Evolutionary conservation across 768 basidiomycete species (phyloP).

Genomic region (Leccinum obscurum): DNA sequence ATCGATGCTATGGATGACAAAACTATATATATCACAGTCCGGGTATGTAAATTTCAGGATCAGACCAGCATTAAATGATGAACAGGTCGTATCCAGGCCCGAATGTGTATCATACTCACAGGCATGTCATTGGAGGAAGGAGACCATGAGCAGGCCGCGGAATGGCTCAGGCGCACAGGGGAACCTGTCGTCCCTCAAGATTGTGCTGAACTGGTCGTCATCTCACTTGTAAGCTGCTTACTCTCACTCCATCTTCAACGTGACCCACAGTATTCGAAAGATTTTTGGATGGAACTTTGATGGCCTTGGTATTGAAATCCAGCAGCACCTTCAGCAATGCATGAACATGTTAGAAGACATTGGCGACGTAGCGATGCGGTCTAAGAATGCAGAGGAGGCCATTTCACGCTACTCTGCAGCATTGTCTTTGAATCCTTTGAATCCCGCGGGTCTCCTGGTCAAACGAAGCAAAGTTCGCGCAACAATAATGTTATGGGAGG

Average conservation of each 20-base stretch:
- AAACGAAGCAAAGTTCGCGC: too few relatives aligned
- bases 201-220: not conserved
- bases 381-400: too few relatives aligned
- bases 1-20: not conserved
- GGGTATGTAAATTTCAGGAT: not conserved
- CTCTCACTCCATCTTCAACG: not conserved
- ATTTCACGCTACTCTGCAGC: too few relatives aligned
- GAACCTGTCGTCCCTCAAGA: not conserved
- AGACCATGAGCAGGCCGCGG: not conserved
- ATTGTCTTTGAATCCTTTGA: too few relatives aligned
- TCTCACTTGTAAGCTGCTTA: constrained; percentile 11
- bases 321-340: too few relatives aligned
- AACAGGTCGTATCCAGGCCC: not conserved
- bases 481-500: too few relatives aligned
- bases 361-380: too few relatives aligned
- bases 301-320: too few relatives aligned
- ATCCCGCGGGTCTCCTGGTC: too few relatives aligned
- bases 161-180: too few relatives aligned
- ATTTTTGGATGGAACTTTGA: constrained; percentile 8
- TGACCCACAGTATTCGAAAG: not conserved
- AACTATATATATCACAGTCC: not conserved
- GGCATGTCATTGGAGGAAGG: not conserved
- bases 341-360: too few relatives aligned
- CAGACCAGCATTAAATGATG: not conserved
- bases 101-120: constrained; percentile 4